phyloP scores from a whole-genome alignment of 768 basidiomycete genomes.

The Hortiboletus campestris region DNA sequence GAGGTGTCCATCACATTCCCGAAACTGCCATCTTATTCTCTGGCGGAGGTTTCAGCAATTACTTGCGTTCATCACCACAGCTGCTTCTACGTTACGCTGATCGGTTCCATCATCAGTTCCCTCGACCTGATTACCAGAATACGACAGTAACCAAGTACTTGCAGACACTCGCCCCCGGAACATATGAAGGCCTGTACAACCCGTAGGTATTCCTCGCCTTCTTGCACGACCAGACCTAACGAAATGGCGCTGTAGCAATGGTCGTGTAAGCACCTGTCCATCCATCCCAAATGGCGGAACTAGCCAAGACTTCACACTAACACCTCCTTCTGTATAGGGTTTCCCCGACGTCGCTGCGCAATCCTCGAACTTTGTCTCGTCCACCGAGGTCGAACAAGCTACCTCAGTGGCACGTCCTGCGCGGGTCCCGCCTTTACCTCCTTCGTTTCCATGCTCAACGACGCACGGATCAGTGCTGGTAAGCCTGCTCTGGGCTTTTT shows the following conservation, averaged over 20 bases:
- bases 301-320: neutral
- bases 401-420: constrained; percentile 64
- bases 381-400: constrained; percentile 36
- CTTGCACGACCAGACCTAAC: neutral
- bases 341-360: constrained; percentile 70
- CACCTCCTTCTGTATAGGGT: constrained; percentile 31
- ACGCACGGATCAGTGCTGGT: constrained; percentile 47
- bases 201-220: constrained; percentile 34
- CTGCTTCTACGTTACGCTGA: constrained; percentile 2
- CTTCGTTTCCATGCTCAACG: constrained; percentile 63
- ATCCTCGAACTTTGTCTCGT: constrained; percentile 47
- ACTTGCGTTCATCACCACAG: constrained; percentile 36
- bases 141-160: constrained; percentile 45
- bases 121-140: constrained; percentile 54
- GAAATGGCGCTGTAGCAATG: constrained; percentile 33
- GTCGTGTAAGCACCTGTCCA: constrained; percentile 56
- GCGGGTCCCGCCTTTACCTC: constrained; percentile 63
- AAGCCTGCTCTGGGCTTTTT: constrained; percentile 58
- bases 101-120: constrained; percentile 37
- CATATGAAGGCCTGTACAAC: constrained; percentile 61
- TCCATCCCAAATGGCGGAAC: no score
- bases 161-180: constrained; percentile 41
- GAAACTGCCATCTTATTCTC: constrained; percentile 62
- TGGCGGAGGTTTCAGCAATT: constrained; percentile 73
- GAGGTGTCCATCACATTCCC: constrained; percentile 58